Base-by-base conservation (phyloP, 805 yeast species). In the Pichia occidentalis region DNA sequence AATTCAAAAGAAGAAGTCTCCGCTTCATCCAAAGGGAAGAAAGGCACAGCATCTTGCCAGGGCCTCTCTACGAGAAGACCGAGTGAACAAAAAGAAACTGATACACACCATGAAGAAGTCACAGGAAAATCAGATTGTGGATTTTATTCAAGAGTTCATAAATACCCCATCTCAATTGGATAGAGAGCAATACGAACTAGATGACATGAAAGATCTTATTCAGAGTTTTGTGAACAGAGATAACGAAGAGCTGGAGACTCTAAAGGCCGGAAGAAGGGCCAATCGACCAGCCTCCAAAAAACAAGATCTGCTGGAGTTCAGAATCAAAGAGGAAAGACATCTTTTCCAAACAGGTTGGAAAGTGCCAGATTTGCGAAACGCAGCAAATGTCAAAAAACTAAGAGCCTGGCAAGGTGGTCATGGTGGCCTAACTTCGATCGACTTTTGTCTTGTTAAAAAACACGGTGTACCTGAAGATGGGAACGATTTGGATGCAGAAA, bases 11-110 rank as follows among this genome's bases (percentile, higher is more conserved):
- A 64, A 74, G 43, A 74, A 71, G 28, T 75, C 72, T 30, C 65
- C 73, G 26, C 64, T 83, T 48, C 97, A 90, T 56, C 92, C 95
- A 17, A 81, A 80, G 53, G 95, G 97, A 8, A 73, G 96, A 37
- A 90, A 87, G 59, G 82, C 86, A 59, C 81, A 81, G 59, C 85
- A 82, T 56, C 64, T 90, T 36, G 80, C 80, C 39, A 68, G 92
- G 46, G 97, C 97, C n/a, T 76, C 95, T 2, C 62, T 86, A 31
- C 73, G 98, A 59, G 94, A 88, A 46, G 70, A 68, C 34, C 85
- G 83, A 56, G 61, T 90, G 36, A 72, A 68, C 25, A 67, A 67
- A 35, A 75, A 72, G 55, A 84, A 82, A 54, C 58, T 68, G 17
- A 68, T 67, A 35, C 75, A 74, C 49, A 59, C 70, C 23, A 80